Evolutionary conservation across 805 yeast genomes (phyloP).

Genomic region (Candida khao-thaluensis): DNA sequence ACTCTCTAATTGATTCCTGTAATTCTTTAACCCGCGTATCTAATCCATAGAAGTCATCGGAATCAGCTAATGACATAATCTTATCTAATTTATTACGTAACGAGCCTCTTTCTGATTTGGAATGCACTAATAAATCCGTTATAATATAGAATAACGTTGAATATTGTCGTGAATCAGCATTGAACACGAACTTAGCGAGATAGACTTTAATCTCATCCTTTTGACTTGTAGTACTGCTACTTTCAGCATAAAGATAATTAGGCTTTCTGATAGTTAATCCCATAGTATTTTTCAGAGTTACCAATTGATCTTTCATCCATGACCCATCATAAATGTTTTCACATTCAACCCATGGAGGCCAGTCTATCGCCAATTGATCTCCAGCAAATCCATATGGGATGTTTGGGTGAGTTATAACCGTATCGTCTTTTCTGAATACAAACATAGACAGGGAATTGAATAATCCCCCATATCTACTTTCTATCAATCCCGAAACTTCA

Average conservation of each 20-base stretch:
- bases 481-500: slow-evolving; percentile 44
- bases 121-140: slow-evolving; percentile 35
- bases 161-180: slow-evolving; percentile 40
- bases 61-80: slow-evolving; percentile 36
- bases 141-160: slow-evolving; percentile 33
- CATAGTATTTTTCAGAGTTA: slow-evolving; percentile 35
- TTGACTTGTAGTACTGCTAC: slow-evolving; percentile 15
- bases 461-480: slow-evolving; percentile 55
- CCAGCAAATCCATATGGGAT: slow-evolving; percentile 45
- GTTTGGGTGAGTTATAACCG: slow-evolving; percentile 30
- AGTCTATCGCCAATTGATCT: slow-evolving; percentile 56
- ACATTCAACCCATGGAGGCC: slow-evolving; percentile 91
- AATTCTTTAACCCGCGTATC: slow-evolving; percentile 28
- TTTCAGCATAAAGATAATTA: slow-evolving; percentile 47
- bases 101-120: slow-evolving; percentile 26
- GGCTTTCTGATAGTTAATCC: slow-evolving; percentile 51
- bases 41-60: slow-evolving; percentile 35
- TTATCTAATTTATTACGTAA: slow-evolving; percentile 41
- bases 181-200: slow-evolving; percentile 37
- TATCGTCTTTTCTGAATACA: slow-evolving; percentile 42
- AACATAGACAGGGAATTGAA: slow-evolving; percentile 57
- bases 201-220: slow-evolving; percentile 32
- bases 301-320: slow-evolving; percentile 27
- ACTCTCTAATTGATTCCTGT: slow-evolving; percentile 30
- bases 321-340: slow-evolving; percentile 60